Evolutionary conservation across 352 stramenopile genomes (phyloP), one percentile per base, ranked within the genome.

Genomic region (Globisporangium recalcitrans): DNA sequence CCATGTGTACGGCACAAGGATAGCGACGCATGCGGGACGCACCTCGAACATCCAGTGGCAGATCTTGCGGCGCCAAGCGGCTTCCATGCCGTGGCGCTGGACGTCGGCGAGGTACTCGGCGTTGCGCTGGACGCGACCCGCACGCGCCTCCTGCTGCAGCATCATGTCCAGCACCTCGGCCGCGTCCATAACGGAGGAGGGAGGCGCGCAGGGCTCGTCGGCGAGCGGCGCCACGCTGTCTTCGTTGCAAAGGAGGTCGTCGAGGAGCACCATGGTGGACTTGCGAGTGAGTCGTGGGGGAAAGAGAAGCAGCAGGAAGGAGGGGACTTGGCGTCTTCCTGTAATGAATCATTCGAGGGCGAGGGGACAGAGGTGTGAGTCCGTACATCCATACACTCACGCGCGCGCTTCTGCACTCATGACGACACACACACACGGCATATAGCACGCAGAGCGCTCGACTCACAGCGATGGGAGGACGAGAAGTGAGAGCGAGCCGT

Each of bases 1-100:
- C n/a, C n/a, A n/a, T n/a, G n/a, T n/a, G n/a, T n/a, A n/a, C n/a
- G n/a, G n/a, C n/a, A n/a, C n/a, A n/a, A n/a, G n/a, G n/a, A n/a
- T n/a, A n/a, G n/a, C n/a, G n/a, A n/a, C n/a, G n/a, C n/a, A n/a
- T n/a, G 9, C 24, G 16, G 16, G 14, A 53, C 65, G 29, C 27
- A 80, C 72, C 67, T 80, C 72, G 32, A 83, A 72, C 75, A 83
- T 83, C 75, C 75, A 83, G 26, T 71, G 71, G 52, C 61, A 75
- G 38, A 83, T 81, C 44, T 78, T 75, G 42, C 63, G 68, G 3
- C 73, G 67, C 75, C 75, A 83, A 9, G 56, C 29, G 26, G 71
- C 65, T 14, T 77, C 66, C 75, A 83, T 83, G 53, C 75, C 75
- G 31, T 81, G 62, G 31, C 44, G 49, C 58, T 83, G 75, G 31